phyloP scores from a whole-genome alignment of 148 eudicot genomes.

The Rhododendron griersonianum region DNA sequence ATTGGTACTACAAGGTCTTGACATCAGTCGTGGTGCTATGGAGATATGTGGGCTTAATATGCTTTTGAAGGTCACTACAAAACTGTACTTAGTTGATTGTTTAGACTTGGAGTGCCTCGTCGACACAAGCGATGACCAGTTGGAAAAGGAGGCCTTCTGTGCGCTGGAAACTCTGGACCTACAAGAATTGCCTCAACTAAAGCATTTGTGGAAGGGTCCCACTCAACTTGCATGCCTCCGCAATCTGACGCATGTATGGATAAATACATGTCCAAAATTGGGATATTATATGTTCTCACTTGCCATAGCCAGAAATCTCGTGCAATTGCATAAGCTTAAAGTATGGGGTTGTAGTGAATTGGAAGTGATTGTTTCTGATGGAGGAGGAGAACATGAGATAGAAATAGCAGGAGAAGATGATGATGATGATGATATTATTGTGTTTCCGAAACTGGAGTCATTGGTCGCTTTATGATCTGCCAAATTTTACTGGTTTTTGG shows the following conservation, averaged over 20 bases:
- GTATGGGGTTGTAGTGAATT: not conserved
- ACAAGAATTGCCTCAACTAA: not conserved
- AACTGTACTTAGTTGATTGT: not conserved
- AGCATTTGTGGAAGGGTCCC: not conserved
- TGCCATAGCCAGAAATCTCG: not conserved
- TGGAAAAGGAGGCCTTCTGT: not conserved
- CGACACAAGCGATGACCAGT: not conserved
- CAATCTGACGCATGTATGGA: not conserved
- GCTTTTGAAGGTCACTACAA: not conserved
- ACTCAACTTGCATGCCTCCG: not conserved
- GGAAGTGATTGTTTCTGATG: not conserved
- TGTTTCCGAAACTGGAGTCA: not conserved
- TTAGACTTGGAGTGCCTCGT: not conserved
- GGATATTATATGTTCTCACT: not conserved
- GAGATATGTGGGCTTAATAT: not conserved
- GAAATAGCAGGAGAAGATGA: not conserved
- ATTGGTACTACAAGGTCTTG: not conserved
- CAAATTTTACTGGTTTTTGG: not conserved
- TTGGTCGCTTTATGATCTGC: rapidly evolving
- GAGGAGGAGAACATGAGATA: too few species aligned
- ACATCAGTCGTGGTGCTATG: not conserved
- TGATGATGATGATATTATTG: too few species aligned
- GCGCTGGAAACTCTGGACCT: not conserved
- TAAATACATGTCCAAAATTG: not conserved
- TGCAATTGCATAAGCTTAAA: not conserved